Conservation (phyloP, 2,329 filamentous ascomycete species). For the Cryphonectria nitschkei region DNA sequence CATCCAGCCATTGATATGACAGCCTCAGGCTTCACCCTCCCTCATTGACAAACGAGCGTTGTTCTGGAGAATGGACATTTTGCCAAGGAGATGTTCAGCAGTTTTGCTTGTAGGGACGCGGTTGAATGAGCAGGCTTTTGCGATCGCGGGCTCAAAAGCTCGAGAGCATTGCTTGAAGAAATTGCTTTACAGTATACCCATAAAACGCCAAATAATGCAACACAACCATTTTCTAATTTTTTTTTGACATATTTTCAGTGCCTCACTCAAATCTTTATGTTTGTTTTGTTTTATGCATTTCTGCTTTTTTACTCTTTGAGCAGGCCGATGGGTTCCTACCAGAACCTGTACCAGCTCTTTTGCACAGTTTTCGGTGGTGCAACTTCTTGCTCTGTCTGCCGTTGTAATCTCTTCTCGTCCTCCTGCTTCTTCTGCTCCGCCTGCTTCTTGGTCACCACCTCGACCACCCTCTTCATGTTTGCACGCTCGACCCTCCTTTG, state of each 20-base stretch:
- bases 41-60: neutral
- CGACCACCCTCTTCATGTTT: constrained; percentile 83
- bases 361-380: constrained; percentile 33
- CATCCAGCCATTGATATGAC: neutral
- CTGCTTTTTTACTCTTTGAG: neutral
- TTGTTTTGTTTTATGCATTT: neutral
- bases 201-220: constrained; percentile 15
- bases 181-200: constrained; percentile 22
- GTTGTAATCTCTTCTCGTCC: constrained; percentile 48
- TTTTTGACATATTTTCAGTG: neutral
- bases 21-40: neutral
- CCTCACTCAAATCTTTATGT: constrained; percentile 25
- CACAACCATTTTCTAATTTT: neutral
- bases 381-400: constrained; percentile 40
- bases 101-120: neutral
- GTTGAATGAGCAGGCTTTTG: neutral
- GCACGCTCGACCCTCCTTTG: constrained; percentile 73
- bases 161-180: neutral
- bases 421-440: constrained; percentile 58
- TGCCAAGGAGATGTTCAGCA: neutral
- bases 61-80: neutral
- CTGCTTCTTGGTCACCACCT: constrained; percentile 77
- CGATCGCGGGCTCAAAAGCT: neutral
- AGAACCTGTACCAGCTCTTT: constrained; percentile 60
- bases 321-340: constrained; percentile 42